A percentile compares a stretch with the other conserved stretches of the same genome.
phyloP scores from a whole-genome alignment of 202 grass and related monocot species.

The Panicum virgatum region DNA sequence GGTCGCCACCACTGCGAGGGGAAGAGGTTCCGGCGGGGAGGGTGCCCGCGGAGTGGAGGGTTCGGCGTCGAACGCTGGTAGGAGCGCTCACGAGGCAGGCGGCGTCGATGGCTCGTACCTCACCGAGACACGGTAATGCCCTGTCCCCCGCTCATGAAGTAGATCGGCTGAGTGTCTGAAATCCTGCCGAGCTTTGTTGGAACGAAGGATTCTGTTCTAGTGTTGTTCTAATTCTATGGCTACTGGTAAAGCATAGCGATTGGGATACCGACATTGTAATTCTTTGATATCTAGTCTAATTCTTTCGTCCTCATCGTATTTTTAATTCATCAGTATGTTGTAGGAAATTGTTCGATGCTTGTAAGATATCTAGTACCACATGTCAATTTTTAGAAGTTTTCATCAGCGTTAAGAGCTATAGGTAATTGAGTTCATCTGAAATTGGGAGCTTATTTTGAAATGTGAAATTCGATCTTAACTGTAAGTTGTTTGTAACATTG shows the following conservation, averaged over 20 bases:
- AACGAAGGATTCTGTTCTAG: background rate
- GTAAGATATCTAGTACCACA: background rate
- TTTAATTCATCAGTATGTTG: background rate
- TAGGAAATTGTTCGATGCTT: background rate
- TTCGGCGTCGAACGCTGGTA: slow-evolving; percentile 35
- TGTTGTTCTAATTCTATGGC: background rate
- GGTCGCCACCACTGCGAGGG: background rate
- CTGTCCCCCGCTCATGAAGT: background rate
- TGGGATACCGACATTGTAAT: background rate
- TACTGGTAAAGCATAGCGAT: background rate
- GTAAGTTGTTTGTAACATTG: background rate
- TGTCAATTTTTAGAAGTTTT: background rate
- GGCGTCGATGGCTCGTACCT: slow-evolving; percentile 74
- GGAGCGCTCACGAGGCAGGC: background rate
- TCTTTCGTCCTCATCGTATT: background rate
- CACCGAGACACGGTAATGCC: slow-evolving; percentile 69
- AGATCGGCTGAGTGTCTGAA: background rate
- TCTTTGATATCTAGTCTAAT: background rate
- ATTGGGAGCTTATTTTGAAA: background rate
- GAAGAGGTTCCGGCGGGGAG: background rate
- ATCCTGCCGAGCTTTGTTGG: background rate
- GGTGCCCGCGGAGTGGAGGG: slow-evolving; percentile 14
- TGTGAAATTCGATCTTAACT: background rate
- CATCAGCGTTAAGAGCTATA: background rate
- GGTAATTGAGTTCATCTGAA: background rate